Evolutionary conservation across 1,284 basidiomycete genomes (phyloP).

Genomic region (Ceratobasidium sp.): DNA sequence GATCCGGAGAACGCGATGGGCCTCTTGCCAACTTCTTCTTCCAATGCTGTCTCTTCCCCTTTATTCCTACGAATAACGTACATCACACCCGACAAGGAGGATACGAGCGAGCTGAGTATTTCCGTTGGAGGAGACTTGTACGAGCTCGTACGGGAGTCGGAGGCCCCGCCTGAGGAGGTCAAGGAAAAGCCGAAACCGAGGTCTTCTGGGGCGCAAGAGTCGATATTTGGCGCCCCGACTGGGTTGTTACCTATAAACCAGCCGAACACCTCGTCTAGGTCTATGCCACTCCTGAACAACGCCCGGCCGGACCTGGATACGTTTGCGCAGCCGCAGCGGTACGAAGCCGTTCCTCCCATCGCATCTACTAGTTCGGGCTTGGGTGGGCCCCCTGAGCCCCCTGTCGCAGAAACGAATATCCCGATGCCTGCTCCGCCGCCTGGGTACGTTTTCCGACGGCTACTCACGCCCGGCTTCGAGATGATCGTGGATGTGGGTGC

Average conservation of each 20-base stretch:
- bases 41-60: slow-evolving; percentile 67
- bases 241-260: slow-evolving; percentile 1
- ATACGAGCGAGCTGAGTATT: slow-evolving; percentile 2
- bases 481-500: slow-evolving; percentile 71
- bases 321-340: background rate
- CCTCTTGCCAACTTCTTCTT: slow-evolving; percentile 39
- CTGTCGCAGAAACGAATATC: slow-evolving; percentile 51
- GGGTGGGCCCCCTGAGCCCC: background rate
- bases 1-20: slow-evolving; percentile 47
- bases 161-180: too few species aligned
- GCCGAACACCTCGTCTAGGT: background rate
- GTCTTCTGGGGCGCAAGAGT: background rate
- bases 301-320: background rate
- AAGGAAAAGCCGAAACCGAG: background rate
- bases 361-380: background rate
- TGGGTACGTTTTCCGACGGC: slow-evolving; percentile 74
- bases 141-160: slow-evolving; percentile 69
- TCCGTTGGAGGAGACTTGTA: slow-evolving; percentile 71
- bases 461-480: slow-evolving; percentile 70
- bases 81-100: slow-evolving; percentile 61
- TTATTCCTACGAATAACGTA: slow-evolving; percentile 74
- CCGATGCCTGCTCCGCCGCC: slow-evolving; percentile 68
- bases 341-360: background rate
- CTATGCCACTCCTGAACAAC: background rate
- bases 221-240: slow-evolving; percentile 20